Base-by-base conservation (phyloP, 805 yeast species). In the Schwanniomyces sp. region DNA sequence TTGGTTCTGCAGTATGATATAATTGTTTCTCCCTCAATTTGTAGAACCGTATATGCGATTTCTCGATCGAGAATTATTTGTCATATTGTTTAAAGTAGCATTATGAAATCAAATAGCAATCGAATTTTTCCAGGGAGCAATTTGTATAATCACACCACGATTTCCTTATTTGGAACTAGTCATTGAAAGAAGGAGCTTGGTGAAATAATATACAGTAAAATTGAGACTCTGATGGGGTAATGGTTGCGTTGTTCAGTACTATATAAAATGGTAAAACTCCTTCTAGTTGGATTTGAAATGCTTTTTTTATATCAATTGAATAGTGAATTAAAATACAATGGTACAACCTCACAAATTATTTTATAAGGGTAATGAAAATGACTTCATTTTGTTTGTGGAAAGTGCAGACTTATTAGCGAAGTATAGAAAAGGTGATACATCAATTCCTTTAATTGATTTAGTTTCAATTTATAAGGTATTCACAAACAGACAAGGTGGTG, bases 381-480 rank as follows among this genome's bases (percentile, higher is more conserved):
- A 88, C 63, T 85, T 88, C 51, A 72, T 84, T 36, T 76, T 85
- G 37, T 86, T 87, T 62, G 77, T 79, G 10, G 86, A 84, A 41
- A 80, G 82, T 43, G 63, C 65, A 10, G 81, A 77, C 0, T 70
- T 70, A 2, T 75, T 75, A 29, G 61, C 79, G 4, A 69, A 76
- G 34, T 87, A 72, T 67, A 64, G 64, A 43, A 70, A 72, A 24
- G 81, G 80, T 34, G 83, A 82, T 49, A 56, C 76, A 29, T 67
- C 82, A 11, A 64, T 81, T 17, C 85, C 92, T 18, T 69, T 85
- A 48, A 70, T 81, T 10, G 83, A 80, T 36, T 78, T 86, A 4
- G 82, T 87, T 1, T 84, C 85, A 0, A 72, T 77, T 7, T 87
- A 79, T 70, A 79, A 85, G 57, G 75, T 89, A n/a, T 90, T 76